phyloP scores from a whole-genome alignment of 768 basidiomycete species.

The Mycena chlorophos region DNA sequence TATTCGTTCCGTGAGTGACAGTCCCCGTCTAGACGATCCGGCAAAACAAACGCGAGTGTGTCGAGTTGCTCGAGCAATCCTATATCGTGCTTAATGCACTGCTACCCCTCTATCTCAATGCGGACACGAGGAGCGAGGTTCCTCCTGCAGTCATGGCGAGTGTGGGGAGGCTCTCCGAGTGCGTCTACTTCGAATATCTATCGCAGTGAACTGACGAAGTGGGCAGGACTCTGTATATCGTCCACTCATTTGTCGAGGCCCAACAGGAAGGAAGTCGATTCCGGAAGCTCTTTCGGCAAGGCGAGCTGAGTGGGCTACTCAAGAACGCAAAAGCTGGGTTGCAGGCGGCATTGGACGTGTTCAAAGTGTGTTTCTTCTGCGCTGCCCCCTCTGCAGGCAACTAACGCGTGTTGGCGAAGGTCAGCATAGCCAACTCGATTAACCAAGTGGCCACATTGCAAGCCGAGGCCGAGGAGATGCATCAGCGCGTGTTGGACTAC shows the following conservation, averaged over 20 bases:
- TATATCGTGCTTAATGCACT: not conserved
- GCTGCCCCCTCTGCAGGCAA: not conserved
- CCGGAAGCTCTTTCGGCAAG: not conserved
- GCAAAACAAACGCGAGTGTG: not conserved
- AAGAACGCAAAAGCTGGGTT: not conserved
- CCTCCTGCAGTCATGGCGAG: not conserved
- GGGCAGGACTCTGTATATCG: not conserved
- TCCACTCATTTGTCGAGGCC: not conserved
- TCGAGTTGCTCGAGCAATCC: not conserved
- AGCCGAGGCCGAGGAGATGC: not conserved
- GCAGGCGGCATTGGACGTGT: not conserved
- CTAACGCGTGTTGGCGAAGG: not conserved
- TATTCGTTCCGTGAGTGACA: not conserved
- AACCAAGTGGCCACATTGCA: not conserved
- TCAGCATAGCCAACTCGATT: not conserved
- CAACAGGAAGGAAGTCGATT: not conserved
- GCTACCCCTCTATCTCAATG: not conserved
- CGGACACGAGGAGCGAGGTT: not conserved
- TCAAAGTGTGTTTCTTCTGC: not conserved
- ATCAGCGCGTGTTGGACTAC: not conserved
- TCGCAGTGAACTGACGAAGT: not conserved
- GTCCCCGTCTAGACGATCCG: not conserved
- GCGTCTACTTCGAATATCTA: not conserved
- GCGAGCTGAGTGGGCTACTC: not conserved
- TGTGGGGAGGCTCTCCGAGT: not conserved